Base-by-base conservation (phyloP, 257 asterid genomes). In the Solanum chmielewskii region DNA sequence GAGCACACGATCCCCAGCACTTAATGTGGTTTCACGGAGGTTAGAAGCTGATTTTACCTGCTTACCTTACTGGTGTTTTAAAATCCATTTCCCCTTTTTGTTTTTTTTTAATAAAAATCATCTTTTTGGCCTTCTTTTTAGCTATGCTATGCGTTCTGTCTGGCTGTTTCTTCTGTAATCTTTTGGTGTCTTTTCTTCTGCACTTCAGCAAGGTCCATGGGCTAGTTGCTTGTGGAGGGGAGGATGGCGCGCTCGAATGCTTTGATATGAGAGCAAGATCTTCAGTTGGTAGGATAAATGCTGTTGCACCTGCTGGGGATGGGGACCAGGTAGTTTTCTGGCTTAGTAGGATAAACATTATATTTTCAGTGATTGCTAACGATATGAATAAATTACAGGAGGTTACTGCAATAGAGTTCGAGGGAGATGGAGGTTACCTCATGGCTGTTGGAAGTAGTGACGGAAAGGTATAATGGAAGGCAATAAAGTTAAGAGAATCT, bases 401-500 rank as follows among this genome's bases (percentile, higher is more conserved):
- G 95, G 97, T 97, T 56, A 95, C 98, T 41, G 98, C 99, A 23
- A 83, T 95, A 89, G 98, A 97, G 91, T 95, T 97, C 60, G 96
- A 94, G 49, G 95, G 93, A 85, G 97, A 92, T 90, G 94, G 93
- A 80, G 98, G 98, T 87, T 91, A 90, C 89, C 94, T 80, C 31
- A 93, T 95, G 98, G 98, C 96, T 83, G 98, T 94, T 89, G 99
- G 99, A 90, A 95, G 95, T 92, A 93, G 98, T 90, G 90, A 90
- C 85, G 99, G 99, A 76, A 97, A 95, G 98, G 99, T 96, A 92
- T 60, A 90, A 77, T 64, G 52, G 70, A 88, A 76, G 45, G 81
- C 33, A 44, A 41, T 86, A 45, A 27, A 70, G 37, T 47, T 71
- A 15, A 27, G 82, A 85, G 66, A 33, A 42, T 69, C 44, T 69